phyloP scores from a whole-genome alignment of 2,329 filamentous ascomycete species.

The Colletotrichum echinochloae region DNA sequence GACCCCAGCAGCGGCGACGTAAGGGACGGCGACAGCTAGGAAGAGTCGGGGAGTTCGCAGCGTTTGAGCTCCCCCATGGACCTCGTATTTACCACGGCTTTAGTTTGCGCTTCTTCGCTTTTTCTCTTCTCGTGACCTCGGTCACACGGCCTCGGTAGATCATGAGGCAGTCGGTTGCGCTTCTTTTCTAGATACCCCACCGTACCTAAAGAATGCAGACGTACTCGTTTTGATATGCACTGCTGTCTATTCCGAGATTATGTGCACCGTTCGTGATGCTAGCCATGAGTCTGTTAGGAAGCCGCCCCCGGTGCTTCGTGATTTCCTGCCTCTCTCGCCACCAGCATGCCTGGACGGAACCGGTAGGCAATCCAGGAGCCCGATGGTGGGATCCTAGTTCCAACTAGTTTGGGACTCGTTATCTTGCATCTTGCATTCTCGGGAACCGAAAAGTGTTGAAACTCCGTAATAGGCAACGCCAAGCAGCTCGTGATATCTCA shows the following conservation, averaged over 20 bases:
- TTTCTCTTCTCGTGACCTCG: constrained; percentile 10
- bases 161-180: constrained; percentile 2
- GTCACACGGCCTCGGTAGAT: constrained; percentile 14
- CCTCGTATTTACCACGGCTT: background rate
- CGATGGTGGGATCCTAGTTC: background rate
- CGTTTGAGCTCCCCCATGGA: constrained; percentile 3
- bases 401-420: background rate
- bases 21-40: constrained; percentile 19
- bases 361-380: background rate
- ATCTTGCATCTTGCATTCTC: background rate
- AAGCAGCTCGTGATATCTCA: background rate
- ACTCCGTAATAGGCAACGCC: background rate
- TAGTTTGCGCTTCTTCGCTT: constrained; percentile 2
- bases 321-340: background rate
- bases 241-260: background rate
- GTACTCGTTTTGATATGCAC: background rate
- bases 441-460: too few species aligned
- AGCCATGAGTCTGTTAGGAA: background rate
- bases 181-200: constrained; percentile 34
- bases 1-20: constrained; percentile 1
- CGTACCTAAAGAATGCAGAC: constrained; percentile 16
- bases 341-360: background rate
- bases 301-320: background rate
- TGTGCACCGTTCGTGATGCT: background rate
- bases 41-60: constrained; percentile 31